These are phyloP conservation scores for Cicer chorassanicum DNA, from an alignment of 306 rosid genomes.

Conservation along the genomic window DNA sequence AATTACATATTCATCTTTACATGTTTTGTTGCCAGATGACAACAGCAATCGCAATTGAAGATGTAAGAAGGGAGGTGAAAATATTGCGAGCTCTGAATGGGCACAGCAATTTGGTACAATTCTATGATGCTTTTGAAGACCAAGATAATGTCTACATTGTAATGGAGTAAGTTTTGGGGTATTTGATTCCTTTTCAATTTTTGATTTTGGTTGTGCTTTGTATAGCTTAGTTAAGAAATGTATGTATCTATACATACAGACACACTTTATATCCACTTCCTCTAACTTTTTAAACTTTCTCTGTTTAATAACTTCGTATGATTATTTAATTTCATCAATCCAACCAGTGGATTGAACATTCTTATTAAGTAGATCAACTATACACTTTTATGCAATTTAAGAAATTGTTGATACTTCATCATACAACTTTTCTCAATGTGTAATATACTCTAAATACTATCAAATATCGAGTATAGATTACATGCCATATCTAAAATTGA, in stretches of 20 bases:
- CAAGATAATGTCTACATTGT: conserved; percentile 96
- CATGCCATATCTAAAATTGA: neutral
- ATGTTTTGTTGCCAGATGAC: conserved; percentile 76
- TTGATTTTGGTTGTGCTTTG: conserved; percentile 13
- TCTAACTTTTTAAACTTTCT: neutral
- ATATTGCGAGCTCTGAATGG: conserved; percentile 93
- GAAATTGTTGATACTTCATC: neutral
- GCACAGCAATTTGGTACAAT: conserved; percentile 80
- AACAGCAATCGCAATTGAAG: conserved; percentile 96
- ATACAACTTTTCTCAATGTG: neutral
- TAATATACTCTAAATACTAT: neutral
- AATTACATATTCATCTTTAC: conserved; percentile 31
- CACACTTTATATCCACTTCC: neutral
- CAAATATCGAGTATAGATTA: neutral
- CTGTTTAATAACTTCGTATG: neutral
- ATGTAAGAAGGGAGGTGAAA: conserved; percentile 97
- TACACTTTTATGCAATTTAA: neutral
- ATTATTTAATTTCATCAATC: neutral
- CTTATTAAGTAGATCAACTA: neutral
- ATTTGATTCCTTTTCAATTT: conserved; percentile 34
- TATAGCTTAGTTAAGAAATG: neutral
- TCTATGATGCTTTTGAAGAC: conserved; percentile 96
- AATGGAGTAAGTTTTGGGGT: conserved; percentile 86
- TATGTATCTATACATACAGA: neutral
- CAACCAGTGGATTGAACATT: neutral